Evolutionary conservation across 805 yeast species (phyloP).

Genomic region (Candida pini): DNA sequence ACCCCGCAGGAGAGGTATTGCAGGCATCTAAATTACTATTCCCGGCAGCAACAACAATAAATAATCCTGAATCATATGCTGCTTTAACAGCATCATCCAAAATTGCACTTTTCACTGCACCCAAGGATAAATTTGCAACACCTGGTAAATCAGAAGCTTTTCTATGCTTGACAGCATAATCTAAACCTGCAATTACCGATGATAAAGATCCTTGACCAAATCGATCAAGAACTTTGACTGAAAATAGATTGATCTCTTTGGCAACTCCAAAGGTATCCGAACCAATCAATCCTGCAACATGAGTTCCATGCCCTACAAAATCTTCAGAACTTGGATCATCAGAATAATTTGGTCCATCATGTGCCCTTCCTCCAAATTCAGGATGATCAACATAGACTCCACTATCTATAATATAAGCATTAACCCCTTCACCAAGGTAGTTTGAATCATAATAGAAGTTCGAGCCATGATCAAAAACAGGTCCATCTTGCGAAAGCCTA

Average conservation of each 20-base stretch:
- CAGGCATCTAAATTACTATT: conserved; percentile 78
- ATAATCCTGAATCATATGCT: conserved; percentile 66
- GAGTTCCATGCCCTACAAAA: conserved; percentile 86
- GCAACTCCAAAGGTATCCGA: conserved; percentile 80
- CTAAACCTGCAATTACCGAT: conserved; percentile 59
- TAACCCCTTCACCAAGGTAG: conserved; percentile 52
- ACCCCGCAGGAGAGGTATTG: conserved; percentile 79
- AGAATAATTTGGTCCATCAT: conserved; percentile 56
- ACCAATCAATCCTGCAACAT: conserved; percentile 86
- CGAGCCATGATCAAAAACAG: conserved; percentile 22
- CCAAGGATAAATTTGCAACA: conserved; percentile 77
- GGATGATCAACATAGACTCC: conserved; percentile 63
- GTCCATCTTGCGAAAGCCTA: conserved; percentile 47
- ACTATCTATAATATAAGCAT: conserved; percentile 78
- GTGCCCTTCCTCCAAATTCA: conserved; percentile 61
- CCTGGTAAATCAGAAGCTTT: conserved; percentile 35
- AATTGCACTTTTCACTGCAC: conserved; percentile 61
- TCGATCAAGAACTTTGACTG: conserved; percentile 66
- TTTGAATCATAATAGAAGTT: conserved; percentile 45
- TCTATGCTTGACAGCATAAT: conserved; percentile 61
- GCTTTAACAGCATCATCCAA: conserved; percentile 73
- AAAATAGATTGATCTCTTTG: conserved; percentile 57
- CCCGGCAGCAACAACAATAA: conserved; percentile 83
- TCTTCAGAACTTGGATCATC: conserved; percentile 57
- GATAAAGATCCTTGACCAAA: conserved; percentile 69